phyloP scores from a whole-genome alignment of 1,284 basidiomycete genomes.

The Lentinula novae-zelandiae region DNA sequence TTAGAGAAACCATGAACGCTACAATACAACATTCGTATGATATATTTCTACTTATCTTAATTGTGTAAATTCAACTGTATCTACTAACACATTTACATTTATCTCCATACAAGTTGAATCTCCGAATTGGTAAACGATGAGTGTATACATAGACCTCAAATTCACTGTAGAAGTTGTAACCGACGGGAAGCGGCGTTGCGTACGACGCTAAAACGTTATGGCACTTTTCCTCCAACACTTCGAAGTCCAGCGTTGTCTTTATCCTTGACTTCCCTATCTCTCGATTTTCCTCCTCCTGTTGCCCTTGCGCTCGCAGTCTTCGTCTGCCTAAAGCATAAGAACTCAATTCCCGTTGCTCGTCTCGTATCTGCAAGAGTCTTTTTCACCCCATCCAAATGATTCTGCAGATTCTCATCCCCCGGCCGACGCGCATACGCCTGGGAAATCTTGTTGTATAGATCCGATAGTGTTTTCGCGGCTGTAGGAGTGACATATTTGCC shows the following conservation, averaged over 20 bases:
- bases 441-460: conserved; percentile 93
- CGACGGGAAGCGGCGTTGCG: no score
- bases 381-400: conserved; percentile 90
- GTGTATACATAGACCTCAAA: no score
- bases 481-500: conserved; percentile 80
- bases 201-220: background rate
- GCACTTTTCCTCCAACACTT: background rate
- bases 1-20: conserved; percentile 7
- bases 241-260: background rate
- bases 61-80: background rate
- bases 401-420: conserved; percentile 79
- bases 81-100: background rate
- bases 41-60: background rate
- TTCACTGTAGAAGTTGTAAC: no score
- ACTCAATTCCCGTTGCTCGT: conserved; percentile 91
- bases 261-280: background rate
- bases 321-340: conserved; percentile 82
- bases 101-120: background rate
- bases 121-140: background rate
- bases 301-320: conserved; percentile 31
- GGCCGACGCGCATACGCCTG: conserved; percentile 81
- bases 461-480: conserved; percentile 81
- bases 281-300: conserved; percentile 4
- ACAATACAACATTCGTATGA: background rate
- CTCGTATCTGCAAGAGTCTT: conserved; percentile 85